phyloP scores from a whole-genome alignment of 2,329 filamentous ascomycete species.

The Dothiorella sarmentorum region DNA sequence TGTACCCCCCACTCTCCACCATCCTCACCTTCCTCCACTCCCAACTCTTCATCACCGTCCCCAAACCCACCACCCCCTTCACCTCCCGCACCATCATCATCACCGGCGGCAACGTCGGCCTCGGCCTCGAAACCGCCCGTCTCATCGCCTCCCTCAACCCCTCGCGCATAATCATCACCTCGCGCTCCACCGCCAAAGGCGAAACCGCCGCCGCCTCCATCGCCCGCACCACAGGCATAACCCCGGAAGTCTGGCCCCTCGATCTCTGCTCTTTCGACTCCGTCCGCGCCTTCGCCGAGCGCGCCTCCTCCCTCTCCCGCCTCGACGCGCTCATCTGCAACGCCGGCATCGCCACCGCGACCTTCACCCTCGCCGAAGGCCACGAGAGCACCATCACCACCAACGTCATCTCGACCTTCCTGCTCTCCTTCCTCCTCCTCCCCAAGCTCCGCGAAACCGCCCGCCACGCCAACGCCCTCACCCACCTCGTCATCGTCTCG shows the following conservation, averaged over 20 bases:
- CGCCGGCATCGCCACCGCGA: slow-evolving; percentile 33
- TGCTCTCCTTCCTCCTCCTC: slow-evolving; percentile 32
- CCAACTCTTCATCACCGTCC: slow-evolving; percentile 39
- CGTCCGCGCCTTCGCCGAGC: slow-evolving; percentile 34
- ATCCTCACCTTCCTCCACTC: slow-evolving; percentile 34
- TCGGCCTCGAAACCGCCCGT: slow-evolving; percentile 46
- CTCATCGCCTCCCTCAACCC: slow-evolving; percentile 42
- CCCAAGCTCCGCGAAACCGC: slow-evolving; percentile 26
- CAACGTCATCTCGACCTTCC: slow-evolving; percentile 40
- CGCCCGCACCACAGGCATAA: slow-evolving; percentile 37
- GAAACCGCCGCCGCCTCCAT: slow-evolving; percentile 44
- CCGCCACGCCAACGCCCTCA: not conserved
- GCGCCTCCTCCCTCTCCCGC: slow-evolving; percentile 25
- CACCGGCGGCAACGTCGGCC: slow-evolving; percentile 48
- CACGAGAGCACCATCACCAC: slow-evolving; percentile 37
- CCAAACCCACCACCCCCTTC: slow-evolving; percentile 27
- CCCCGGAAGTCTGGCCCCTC: slow-evolving; percentile 48
- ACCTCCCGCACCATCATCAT: slow-evolving; percentile 43
- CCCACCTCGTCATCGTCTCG: slow-evolving; percentile 20
- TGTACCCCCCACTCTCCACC: not conserved
- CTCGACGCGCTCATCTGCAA: slow-evolving; percentile 41
- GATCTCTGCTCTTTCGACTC: slow-evolving; percentile 38
- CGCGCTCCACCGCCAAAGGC: slow-evolving; percentile 43
- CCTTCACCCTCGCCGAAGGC: slow-evolving; percentile 26
- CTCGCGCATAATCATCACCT: slow-evolving; percentile 44